Base-by-base conservation (phyloP, 768 basidiomycete species). In the Chiua virens region DNA sequence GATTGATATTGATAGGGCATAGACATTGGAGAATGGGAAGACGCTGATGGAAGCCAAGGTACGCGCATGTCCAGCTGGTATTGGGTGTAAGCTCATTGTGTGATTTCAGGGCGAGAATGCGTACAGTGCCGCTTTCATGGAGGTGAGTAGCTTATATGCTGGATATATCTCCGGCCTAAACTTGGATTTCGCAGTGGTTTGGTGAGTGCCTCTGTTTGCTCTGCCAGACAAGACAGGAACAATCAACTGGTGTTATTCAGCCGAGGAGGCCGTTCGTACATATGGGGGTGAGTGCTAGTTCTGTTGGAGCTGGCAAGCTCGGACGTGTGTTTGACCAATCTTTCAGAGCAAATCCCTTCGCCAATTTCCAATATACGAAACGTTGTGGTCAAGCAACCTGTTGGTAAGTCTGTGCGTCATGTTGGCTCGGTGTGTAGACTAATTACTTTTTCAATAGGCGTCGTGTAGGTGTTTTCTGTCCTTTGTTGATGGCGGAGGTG, bases 11-110 rank as follows among this genome's bases (percentile, higher is more conserved):
- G 30, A 61, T 53, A 3, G 41, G 45, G 40, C 42, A 35, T 67
- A 92, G 91, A 95, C 92, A 7, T 72, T 94, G 53, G 97, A 99
- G 74, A 99, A 99, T 63, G 97, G 97, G 32, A 99, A 98, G 73
- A 79, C 93, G 8, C 73, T 97, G 39, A 73, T 75, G 0, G 94
- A 98, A 58, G 89, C 82, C 32, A 88, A 89, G 80, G 89, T 88
- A 54, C 2, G 45, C 37, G 25, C 14, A 42, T 42, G 48, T 25
- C 8, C 20, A 13, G 39, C 34, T 21, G 21, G n/a, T 18, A 21
- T 37, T 17, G 15, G 30, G 1, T 9, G 22, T 42, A n/a, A 28
- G 15, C 42, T 58, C 25, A 34, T 18, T 40, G 36, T 3, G 1
- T 3, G 40, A 49, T 13, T 39, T 32, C 53, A 90, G 83, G 85